Percentiles rank a stretch among this genome's conserved stretches.
These are phyloP conservation scores for Starmerella potacharoeniae DNA, from an alignment of 805 yeast genomes.

Conservation along the genomic window DNA sequence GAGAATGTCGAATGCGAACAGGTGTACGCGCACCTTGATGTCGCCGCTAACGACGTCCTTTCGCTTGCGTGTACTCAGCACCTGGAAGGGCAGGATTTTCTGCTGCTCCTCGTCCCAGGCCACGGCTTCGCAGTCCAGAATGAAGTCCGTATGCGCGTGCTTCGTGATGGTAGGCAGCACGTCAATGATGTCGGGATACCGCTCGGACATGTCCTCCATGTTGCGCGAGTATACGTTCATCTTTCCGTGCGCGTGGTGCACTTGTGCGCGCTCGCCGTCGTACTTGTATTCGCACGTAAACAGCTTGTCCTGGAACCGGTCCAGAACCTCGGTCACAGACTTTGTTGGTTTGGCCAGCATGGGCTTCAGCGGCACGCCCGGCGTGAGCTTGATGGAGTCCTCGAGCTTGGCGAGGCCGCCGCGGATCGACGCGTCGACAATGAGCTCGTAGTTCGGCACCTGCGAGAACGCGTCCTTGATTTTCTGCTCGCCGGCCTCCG, in stretches of 20 bases:
- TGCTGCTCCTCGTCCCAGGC: slow-evolving; percentile 78
- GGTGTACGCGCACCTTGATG: slow-evolving; percentile 80
- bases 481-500: slow-evolving; percentile 30
- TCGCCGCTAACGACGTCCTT: slow-evolving; percentile 82
- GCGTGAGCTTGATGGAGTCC: slow-evolving; percentile 62
- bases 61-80: slow-evolving; percentile 82
- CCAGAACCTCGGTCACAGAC: slow-evolving; percentile 81
- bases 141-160: slow-evolving; percentile 39
- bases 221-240: slow-evolving; percentile 81
- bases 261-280: slow-evolving; percentile 96
- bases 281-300: slow-evolving; percentile 96
- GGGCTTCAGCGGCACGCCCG: slow-evolving; percentile 92
- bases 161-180: slow-evolving; percentile 49
- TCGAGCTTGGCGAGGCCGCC: slow-evolving; percentile 57
- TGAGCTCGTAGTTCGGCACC: slow-evolving; percentile 76
- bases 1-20: slow-evolving; percentile 82
- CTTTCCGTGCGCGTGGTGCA: slow-evolving; percentile 57
- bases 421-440: slow-evolving; percentile 54
- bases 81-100: slow-evolving; percentile 89
- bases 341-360: slow-evolving; percentile 98
- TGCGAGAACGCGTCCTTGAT: slow-evolving; percentile 81
- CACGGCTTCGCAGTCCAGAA: slow-evolving; percentile 92
- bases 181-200: slow-evolving; percentile 81
- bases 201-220: slow-evolving; percentile 91
- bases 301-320: slow-evolving; percentile 69